These are phyloP conservation scores for Daldinia sp. DNA, from an alignment of 2,329 filamentous ascomycete species.

Conservation along the genomic window DNA sequence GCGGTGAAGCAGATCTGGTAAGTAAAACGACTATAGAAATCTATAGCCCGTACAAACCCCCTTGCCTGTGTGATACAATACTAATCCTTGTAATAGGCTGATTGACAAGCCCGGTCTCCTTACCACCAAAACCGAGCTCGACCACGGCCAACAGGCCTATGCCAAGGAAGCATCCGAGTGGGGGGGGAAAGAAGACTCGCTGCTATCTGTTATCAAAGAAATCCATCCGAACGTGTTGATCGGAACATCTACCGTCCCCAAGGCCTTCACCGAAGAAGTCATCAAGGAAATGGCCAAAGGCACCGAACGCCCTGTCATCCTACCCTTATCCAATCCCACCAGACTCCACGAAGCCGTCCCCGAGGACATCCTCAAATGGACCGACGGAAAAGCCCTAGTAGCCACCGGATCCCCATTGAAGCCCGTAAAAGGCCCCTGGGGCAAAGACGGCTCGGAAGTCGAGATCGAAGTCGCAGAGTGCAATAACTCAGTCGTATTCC, in stretches of 20 bases:
- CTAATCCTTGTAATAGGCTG: slow-evolving; percentile 65
- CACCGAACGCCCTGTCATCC: slow-evolving; percentile 78
- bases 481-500: slow-evolving; percentile 89
- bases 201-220: slow-evolving; percentile 75
- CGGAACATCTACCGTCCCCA: slow-evolving; percentile 83
- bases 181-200: slow-evolving; percentile 66
- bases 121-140: slow-evolving; percentile 71
- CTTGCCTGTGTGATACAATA: slow-evolving; percentile 5
- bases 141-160: slow-evolving; percentile 74
- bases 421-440: slow-evolving; percentile 74
- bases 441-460: slow-evolving; percentile 58
- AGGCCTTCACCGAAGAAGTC: slow-evolving; percentile 79
- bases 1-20: slow-evolving; percentile 84
- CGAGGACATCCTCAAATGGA: slow-evolving; percentile 81
- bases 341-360: slow-evolving; percentile 85
- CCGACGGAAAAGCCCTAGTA: slow-evolving; percentile 79
- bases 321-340: slow-evolving; percentile 89
- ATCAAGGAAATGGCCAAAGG: slow-evolving; percentile 81
- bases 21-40: slow-evolving; percentile 27
- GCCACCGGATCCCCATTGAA: slow-evolving; percentile 87
- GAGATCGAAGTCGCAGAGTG: slow-evolving; percentile 76
- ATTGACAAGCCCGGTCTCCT: slow-evolving; percentile 86
- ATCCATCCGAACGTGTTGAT: slow-evolving; percentile 85
- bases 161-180: slow-evolving; percentile 74
- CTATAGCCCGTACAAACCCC: not conserved